Base-by-base conservation (phyloP, 768 basidiomycete species). In the Sporobolomyces phaffii region DNA sequence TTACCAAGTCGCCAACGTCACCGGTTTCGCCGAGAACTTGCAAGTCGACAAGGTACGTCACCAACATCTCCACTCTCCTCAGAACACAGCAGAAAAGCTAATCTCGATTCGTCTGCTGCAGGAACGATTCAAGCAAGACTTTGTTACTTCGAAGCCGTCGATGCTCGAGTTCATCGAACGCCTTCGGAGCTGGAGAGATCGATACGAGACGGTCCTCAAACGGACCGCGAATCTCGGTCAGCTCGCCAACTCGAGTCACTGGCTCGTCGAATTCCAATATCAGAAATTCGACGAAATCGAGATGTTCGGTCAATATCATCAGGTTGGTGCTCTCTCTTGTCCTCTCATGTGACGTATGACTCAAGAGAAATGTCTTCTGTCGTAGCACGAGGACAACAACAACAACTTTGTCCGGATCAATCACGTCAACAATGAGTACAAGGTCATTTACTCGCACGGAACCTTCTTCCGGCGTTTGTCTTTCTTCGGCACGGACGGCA, bases 211-310 rank as follows among this genome's bases (percentile, higher is more conserved):
- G 65, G 78, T 85, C 58, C 81, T 99, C 15, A 93, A 97, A 31
- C 64, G 67, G 58, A 44, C 56, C 31, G 90, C 91, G 49, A 85
- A 87, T 41, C 78, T 87, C 48, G 91, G 94, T 73, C 85, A 90
- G 7, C 80, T 99, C 62, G 92, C 96, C 69, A 80, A 86, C 52
- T 80, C 90, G 47, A 91, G 90, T 70, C 91, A 93, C 78, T 96
- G 92, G 78, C 81, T 99, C 73, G 89, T 90, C 10, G 96, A 98
- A 78, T 99, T 98, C 81, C 94, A 98, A 73, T 92, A 97, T 77
- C 87, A 86, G 75, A 96, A 92, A 77, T 91, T 94, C 54, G 96
- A 98, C 70, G 94, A 99, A 70, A 90, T 99, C 43, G 93, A 99
- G 75, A 85, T 99, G 54, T 93, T 93, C n/a, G 96, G 96, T 10